A percentile compares a stretch with the other conserved stretches of the same genome.
Conservation (phyloP, 1,284 basidiomycete species). For the Vanrija sp. region DNA sequence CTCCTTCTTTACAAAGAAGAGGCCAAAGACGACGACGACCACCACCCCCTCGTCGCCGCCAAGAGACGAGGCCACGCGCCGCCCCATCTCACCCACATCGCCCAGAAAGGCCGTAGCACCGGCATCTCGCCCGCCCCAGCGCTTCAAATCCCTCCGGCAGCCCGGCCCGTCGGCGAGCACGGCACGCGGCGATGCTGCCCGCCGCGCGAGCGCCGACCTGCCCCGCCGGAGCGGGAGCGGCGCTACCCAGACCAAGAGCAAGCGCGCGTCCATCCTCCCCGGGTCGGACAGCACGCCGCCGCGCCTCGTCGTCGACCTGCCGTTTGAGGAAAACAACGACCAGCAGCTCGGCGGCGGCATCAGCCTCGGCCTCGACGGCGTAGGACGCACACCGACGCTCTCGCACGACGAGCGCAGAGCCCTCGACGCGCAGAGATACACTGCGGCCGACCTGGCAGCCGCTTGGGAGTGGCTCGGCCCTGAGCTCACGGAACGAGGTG, state of each 20-base stretch:
- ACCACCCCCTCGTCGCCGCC: background rate
- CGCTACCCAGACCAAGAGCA: background rate
- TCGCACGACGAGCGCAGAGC: constrained; percentile 21
- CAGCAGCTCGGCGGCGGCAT: background rate
- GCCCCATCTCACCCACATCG: constrained; percentile 5
- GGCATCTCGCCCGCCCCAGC: constrained; percentile 3
- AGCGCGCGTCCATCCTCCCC: background rate
- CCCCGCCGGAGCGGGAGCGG: constrained; percentile 6
- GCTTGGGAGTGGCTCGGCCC: constrained; percentile 35
- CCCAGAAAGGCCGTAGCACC: background rate
- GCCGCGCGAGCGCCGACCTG: constrained; percentile 18
- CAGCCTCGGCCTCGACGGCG: constrained; percentile 23
- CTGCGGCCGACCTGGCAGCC: constrained; percentile 22
- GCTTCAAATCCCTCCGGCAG: too few relatives aligned
- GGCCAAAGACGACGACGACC: constrained; percentile 9
- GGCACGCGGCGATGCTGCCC: constrained; percentile 6
- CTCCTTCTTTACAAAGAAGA: constrained; percentile 37
- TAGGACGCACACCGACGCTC: constrained; percentile 25
- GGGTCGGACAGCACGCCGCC: constrained; percentile 6
- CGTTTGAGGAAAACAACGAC: constrained; percentile 7
- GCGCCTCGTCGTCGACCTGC: constrained; percentile 14
- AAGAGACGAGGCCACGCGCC: background rate
- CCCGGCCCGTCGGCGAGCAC: background rate
- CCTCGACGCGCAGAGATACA: constrained; percentile 23
- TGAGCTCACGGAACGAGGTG: constrained; percentile 30